Evolutionary conservation across 305 asterid species (phyloP), one percentile per base, ranked within the genome.

Genomic region (Fraxinus paxiana): DNA sequence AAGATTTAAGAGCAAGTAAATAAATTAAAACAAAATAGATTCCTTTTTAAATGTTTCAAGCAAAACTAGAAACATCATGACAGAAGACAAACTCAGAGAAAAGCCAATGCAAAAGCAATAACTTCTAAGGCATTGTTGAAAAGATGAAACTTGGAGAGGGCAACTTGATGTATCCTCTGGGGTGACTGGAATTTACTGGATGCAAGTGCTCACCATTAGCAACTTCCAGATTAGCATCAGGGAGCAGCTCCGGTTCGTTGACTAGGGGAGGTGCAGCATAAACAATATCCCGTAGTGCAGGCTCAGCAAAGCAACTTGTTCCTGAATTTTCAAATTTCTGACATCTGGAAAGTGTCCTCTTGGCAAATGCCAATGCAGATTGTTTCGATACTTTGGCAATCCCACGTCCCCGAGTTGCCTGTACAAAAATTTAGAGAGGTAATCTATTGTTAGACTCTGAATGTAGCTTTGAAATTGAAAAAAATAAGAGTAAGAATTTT

Each of bases 391-490:
- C 94, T 92, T 88, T 93, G 18, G 93, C 78, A 82, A 93, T 88
- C 85, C 99, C 98, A 70, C 80, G 87, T 87, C 93, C 91, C 81
- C 91, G 91, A 84, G 98, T 96, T 76, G 98, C 97, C 99, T 96
- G 94, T 83, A 75, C 86, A 80, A 83, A 75, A 85, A 83, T 79
- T 15, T 85, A 86, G 65, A 78, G 31, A 76, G 24, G 63, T 56
- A 46, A 78, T 69, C 75, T 56, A 56, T 41, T 20, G 73, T 81
- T 76, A 77, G 82, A 73, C 79, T 75, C 77, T 38, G 77, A 76
- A 70, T 37, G 70, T 34, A 78, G 43, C 76, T 79, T 59, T 2
- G 48, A 46, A 75, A 48, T 75, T 69, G 78, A 71, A 37, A 72
- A 78, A 72, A 22, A 17, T 72, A 46, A 41, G 69, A 33, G 26